Evolutionary conservation across 2,329 filamentous ascomycete species (phyloP).

Genomic region (Ophiostoma piceae): DNA sequence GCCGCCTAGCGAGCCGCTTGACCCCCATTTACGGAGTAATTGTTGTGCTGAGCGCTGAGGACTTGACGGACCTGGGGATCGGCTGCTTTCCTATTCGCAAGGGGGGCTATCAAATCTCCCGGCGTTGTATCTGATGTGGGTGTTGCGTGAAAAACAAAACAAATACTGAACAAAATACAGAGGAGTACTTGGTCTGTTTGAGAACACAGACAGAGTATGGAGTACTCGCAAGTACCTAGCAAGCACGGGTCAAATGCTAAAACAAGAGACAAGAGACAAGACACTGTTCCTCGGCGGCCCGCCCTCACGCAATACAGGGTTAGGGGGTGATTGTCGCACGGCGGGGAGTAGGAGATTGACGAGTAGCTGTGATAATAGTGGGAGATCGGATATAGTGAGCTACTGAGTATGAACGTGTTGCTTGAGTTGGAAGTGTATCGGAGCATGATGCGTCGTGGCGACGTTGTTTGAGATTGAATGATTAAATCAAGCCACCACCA

Average conservation of each 20-base stretch:
- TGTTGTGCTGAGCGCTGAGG: not conserved
- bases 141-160: not conserved
- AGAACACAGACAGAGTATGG: not conserved
- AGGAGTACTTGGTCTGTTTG: not conserved
- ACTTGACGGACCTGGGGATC: conserved; percentile 24
- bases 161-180: not conserved
- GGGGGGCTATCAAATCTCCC: conserved; percentile 23
- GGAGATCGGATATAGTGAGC: not conserved
- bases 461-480: no score
- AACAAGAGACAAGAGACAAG: not conserved
- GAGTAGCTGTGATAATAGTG: conserved; percentile 1
- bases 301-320: conserved; percentile 7
- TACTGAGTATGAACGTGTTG: no score
- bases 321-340: conserved; percentile 10
- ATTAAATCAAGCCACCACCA: no score
- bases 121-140: conserved; percentile 24
- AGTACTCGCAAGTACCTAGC: not conserved
- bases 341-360: conserved; percentile 5
- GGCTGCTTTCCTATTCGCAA: conserved; percentile 25
- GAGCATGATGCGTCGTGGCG: not conserved
- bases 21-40: not conserved
- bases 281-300: not conserved
- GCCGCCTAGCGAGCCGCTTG: not conserved
- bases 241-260: not conserved
- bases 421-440: not conserved